phyloP scores from a whole-genome alignment of 805 yeast species.

The Kodamaea jinghongensis region DNA sequence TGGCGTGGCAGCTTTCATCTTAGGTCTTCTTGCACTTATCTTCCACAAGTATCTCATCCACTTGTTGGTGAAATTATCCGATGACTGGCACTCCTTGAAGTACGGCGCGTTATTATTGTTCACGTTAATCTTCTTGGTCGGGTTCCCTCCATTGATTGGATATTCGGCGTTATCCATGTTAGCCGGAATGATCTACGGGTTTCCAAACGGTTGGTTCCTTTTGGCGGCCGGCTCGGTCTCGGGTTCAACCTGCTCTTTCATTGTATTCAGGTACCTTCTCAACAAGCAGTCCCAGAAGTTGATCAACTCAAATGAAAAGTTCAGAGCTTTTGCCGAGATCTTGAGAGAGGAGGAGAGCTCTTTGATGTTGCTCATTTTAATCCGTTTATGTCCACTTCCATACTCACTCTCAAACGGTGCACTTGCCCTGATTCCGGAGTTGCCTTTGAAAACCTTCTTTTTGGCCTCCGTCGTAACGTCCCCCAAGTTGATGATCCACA shows the following conservation, averaged over 20 bases:
- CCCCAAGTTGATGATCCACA: slow-evolving; percentile 75
- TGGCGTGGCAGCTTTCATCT: slow-evolving; percentile 18
- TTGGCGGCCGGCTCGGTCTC: slow-evolving; percentile 63
- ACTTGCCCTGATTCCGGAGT: slow-evolving; percentile 79
- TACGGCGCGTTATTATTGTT: slow-evolving; percentile 50
- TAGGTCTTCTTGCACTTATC: slow-evolving; percentile 20
- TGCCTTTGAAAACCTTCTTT: slow-evolving; percentile 58
- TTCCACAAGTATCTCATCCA: slow-evolving; percentile 38
- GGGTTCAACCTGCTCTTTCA: slow-evolving; percentile 77
- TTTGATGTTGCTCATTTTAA: slow-evolving; percentile 62
- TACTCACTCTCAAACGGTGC: slow-evolving; percentile 93
- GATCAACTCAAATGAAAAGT: slow-evolving; percentile 57
- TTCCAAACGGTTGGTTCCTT: slow-evolving; percentile 74
- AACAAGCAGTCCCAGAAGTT: slow-evolving; percentile 56
- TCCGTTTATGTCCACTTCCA: slow-evolving; percentile 89
- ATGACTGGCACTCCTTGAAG: slow-evolving; percentile 39
- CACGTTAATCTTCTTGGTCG: slow-evolving; percentile 55
- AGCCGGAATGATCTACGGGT: slow-evolving; percentile 82
- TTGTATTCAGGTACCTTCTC: slow-evolving; percentile 60
- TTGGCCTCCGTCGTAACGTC: slow-evolving; percentile 73
- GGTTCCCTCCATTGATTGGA: slow-evolving; percentile 91
- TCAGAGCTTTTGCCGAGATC: slow-evolving; percentile 73
- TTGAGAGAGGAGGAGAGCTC: slow-evolving; percentile 65
- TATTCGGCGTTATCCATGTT: slow-evolving; percentile 65
- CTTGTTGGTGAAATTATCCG: slow-evolving; percentile 41